phyloP scores from a whole-genome alignment of 495 filamentous ascomycete genomes.

The Trichoderma parareesei region DNA sequence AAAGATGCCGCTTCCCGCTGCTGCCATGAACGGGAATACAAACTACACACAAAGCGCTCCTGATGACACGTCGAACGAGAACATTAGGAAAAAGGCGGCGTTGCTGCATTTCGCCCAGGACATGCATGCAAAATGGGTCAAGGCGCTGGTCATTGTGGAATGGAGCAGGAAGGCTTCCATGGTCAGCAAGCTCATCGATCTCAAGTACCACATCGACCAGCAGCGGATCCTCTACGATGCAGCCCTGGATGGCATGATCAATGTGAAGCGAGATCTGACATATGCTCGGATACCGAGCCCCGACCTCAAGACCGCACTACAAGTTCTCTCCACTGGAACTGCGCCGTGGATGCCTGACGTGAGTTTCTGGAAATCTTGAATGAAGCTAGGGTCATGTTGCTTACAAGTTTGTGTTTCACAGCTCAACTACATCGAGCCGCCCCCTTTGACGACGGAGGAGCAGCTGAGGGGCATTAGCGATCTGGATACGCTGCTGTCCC shows the following conservation, averaged over 20 bases:
- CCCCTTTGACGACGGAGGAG: conserved; percentile 55
- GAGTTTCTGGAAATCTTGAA: conserved; percentile 21
- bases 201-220: conserved; percentile 60
- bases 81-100: conserved; percentile 68
- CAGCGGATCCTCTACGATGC: conserved; percentile 49
- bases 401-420: conserved; percentile 30
- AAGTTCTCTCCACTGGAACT: conserved; percentile 68
- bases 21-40: conserved; percentile 43
- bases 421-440: conserved; percentile 72
- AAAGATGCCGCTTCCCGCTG: conserved; percentile 48
- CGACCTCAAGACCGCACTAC: conserved; percentile 80
- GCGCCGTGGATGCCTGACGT: conserved; percentile 72
- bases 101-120: conserved; percentile 63
- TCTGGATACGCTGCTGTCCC: conserved; percentile 72
- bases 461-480: conserved; percentile 62
- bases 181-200: conserved; percentile 76
- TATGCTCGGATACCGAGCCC: conserved; percentile 69
- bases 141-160: conserved; percentile 75
- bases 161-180: conserved; percentile 75
- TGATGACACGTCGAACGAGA: conserved; percentile 56
- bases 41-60: conserved; percentile 17
- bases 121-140: conserved; percentile 62
- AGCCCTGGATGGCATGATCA: conserved; percentile 52
- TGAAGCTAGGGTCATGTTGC: neutral
- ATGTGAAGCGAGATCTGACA: conserved; percentile 59